These are phyloP conservation scores for Brassica napus DNA, from an alignment of 345 rosid species.

Conservation along the genomic window Da-Ae NC_063449.1:30242501-30243000, in stretches of 20 bases:
- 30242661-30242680: background rate
- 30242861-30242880: background rate
- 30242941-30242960: constrained; percentile 25
- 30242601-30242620: background rate
- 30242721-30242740: background rate
- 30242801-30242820: background rate
- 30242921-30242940: constrained; percentile 24
- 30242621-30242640: background rate
- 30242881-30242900: constrained; percentile 13
- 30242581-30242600: background rate
- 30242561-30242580: background rate
- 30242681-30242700: background rate
- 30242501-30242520: background rate
- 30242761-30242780: background rate
- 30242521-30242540: background rate
- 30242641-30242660: background rate
- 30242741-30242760: background rate
- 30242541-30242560: background rate
- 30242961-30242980: constrained; percentile 24
- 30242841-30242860: background rate
- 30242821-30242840: background rate
- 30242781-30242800: background rate
- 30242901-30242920: constrained; percentile 3
- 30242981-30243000: background rate
- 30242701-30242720: background rate